These are phyloP conservation scores for Cryphonectria radicalis DNA, from an alignment of 2,329 filamentous ascomycete genomes.

Conservation along the genomic window DNA sequence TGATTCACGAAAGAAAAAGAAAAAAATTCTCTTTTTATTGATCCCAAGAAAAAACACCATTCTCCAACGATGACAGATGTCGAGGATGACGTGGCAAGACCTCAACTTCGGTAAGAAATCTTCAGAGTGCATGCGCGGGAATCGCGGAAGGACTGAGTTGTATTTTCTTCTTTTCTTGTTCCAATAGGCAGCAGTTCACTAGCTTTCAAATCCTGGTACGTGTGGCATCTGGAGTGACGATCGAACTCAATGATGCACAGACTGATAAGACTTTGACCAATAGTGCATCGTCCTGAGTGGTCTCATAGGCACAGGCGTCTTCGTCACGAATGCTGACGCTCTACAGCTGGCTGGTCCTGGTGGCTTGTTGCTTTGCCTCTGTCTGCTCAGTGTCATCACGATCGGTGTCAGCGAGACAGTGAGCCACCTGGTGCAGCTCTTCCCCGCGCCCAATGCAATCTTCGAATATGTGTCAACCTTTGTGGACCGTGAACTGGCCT, in stretches of 20 bases:
- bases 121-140: neutral
- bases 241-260: neutral
- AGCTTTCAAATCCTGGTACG: slow-evolving; percentile 29
- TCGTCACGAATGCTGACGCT: slow-evolving; percentile 27
- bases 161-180: neutral
- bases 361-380: slow-evolving; percentile 28
- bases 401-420: slow-evolving; percentile 30
- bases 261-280: neutral
- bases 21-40: neutral
- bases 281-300: slow-evolving; percentile 29
- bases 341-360: slow-evolving; percentile 28
- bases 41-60: neutral
- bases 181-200: slow-evolving; percentile 21
- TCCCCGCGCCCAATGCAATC: slow-evolving; percentile 31
- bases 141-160: neutral
- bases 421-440: slow-evolving; percentile 31
- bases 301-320: slow-evolving; percentile 30
- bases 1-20: too few relatives aligned
- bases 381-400: slow-evolving; percentile 28
- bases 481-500: slow-evolving; percentile 31
- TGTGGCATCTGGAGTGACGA: neutral
- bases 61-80: neutral
- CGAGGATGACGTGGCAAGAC: slow-evolving; percentile 6
- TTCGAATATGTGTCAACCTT: slow-evolving; percentile 32
- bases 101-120: slow-evolving; percentile 9